Base-by-base conservation (phyloP, 2,329 filamentous ascomycete genomes). In the Fusarium denticulatum region DNA sequence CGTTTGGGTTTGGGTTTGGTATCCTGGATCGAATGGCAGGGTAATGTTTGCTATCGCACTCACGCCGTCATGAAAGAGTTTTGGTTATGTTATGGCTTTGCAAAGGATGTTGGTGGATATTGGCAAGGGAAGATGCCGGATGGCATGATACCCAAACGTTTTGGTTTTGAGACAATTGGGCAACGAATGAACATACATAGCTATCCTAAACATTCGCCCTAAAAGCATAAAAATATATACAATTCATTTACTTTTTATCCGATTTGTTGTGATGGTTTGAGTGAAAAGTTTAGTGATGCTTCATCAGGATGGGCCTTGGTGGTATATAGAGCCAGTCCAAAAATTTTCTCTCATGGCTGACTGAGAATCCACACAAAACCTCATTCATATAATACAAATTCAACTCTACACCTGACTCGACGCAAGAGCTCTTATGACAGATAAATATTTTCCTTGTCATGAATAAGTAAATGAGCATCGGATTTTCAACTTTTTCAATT, bases 281-380 rank as follows among this genome's bases (percentile, higher is more conserved):
- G 37, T 22, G 7, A 64, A 52, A 9, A 50, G 11, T 47, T 30
- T 32, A 16, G 24, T 36, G 37, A 49, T 39, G 32, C 42, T 60
- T 64, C 46, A 61, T 16, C 26, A 20, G 34, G 67, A 71, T 64
- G 61, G 74, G 74, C 61, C 65, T 24, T 52, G 4, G 28, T 55
- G 60, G 20, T 34, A 64, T 58, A 55, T 55, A 59, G 40, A 65
- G 40, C 74, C 56, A 74, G 69, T 45, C 55, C 66, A 67, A 77
- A 75, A 71, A 58, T 62, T 77, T 77, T 74, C 74, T 74, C 72
- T 71, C 73, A 73, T 62, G 42, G 67, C 63, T 60, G 64, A 74
- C 61, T 70, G 61, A 60, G 66, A 77, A 72, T 67, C 75, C 75
- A 77, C 75, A 72, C 64, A 66, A 74, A 75, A 67, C 58, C 32